Percentiles rank a stretch among this genome's conserved stretches.
Conservation (phyloP, 441 rosid species). For the Gossypium gossypioides region DNA sequence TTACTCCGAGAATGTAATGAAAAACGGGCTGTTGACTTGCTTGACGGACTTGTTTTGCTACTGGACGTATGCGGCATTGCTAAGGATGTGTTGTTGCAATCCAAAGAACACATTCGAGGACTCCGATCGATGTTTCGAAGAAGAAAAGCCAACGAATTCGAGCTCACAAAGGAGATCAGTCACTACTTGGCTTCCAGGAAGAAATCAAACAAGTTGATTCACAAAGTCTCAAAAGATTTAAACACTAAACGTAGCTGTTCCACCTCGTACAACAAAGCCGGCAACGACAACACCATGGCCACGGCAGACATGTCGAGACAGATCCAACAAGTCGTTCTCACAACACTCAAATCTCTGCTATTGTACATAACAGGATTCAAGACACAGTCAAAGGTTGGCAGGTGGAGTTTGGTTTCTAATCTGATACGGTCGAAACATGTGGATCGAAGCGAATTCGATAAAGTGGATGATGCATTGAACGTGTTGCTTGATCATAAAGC, state of each 20-base stretch:
- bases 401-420: constrained; percentile 4
- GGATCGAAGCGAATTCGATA: neutral
- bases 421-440: neutral
- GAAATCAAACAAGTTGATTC: constrained; percentile 12
- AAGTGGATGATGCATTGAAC: neutral
- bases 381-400: neutral
- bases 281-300: neutral
- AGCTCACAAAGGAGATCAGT: constrained; percentile 8
- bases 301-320: neutral
- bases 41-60: constrained; percentile 29
- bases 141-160: constrained; percentile 19
- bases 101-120: constrained; percentile 23
- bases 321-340: neutral
- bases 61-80: constrained; percentile 27
- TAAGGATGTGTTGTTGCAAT: constrained; percentile 24
- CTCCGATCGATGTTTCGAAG: constrained; percentile 28
- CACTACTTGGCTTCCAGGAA: constrained; percentile 17
- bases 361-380: neutral
- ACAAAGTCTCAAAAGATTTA: constrained; percentile 13
- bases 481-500: neutral
- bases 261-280: neutral
- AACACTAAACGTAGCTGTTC: constrained; percentile 7
- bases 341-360: neutral
- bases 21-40: constrained; percentile 17
- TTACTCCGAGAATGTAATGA: constrained; percentile 21